A percentile compares a stretch with the other conserved stretches of the same genome.
Evolutionary conservation across 495 filamentous ascomycete species (phyloP).

Genomic region (Symbiotaphrina buchneri): DNA sequence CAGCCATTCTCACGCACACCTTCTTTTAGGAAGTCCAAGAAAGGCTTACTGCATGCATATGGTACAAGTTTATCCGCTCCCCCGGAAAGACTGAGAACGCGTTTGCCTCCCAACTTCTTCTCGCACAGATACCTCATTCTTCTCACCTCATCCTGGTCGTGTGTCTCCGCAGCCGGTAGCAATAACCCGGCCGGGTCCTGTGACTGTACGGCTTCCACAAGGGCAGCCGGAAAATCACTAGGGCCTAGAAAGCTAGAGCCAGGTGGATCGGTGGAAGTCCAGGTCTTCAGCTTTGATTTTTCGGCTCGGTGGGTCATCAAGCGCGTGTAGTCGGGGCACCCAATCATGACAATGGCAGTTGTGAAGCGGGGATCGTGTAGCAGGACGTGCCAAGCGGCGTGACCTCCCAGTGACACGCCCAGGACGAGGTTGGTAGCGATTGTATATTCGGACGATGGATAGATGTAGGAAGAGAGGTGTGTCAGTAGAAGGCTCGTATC

Average conservation of each 20-base stretch:
- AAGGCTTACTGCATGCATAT: conserved; percentile 40
- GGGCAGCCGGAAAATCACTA: conserved; percentile 43
- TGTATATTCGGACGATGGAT: conserved; percentile 22
- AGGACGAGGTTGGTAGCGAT: conserved; percentile 52
- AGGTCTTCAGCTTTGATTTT: conserved; percentile 44
- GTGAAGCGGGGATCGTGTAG: conserved; percentile 57
- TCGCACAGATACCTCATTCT: conserved; percentile 17
- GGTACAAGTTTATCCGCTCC: conserved; percentile 70
- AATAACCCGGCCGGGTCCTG: conserved; percentile 50
- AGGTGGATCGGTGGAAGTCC: conserved; percentile 23
- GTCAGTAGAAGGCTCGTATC: conserved; percentile 55
- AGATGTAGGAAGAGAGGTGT: conserved; percentile 53
- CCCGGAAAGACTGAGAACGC: conserved; percentile 55
- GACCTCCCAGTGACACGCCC: conserved; percentile 72
- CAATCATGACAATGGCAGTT: conserved; percentile 59
- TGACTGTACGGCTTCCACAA: conserved; percentile 35
- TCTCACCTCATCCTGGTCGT: conserved; percentile 2
- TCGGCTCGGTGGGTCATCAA: conserved; percentile 59
- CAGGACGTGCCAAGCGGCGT: conserved; percentile 66
- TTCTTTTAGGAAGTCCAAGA: conserved; percentile 47
- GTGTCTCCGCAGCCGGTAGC: conserved; percentile 27
- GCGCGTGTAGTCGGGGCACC: conserved; percentile 69
- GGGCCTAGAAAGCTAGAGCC: conserved; percentile 52
- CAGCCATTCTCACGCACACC: conserved; percentile 26
- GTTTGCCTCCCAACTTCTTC: conserved; percentile 41